A percentile compares a stretch with the other conserved stretches of the same genome.
Conservation (phyloP, 1,139 yeast species). For the Lodderomyces orthopsilosis region DNA sequence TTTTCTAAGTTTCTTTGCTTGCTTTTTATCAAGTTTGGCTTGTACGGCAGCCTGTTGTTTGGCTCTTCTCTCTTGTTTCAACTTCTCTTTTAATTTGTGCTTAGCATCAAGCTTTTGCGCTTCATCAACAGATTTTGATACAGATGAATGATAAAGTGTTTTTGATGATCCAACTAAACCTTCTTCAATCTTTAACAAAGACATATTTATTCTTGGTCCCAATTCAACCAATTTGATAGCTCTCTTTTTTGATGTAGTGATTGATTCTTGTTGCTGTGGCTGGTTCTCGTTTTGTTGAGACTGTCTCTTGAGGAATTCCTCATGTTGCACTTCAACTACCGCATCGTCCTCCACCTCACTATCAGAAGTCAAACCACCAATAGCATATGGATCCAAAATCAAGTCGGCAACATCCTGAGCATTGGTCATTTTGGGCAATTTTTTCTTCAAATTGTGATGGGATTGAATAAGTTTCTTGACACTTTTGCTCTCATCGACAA, state of each 20-base stretch:
- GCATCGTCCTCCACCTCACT: conserved; percentile 93
- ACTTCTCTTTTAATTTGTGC: conserved; percentile 59
- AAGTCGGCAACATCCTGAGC: conserved; percentile 79
- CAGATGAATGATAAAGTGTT: conserved; percentile 74
- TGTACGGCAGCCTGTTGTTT: conserved; percentile 79
- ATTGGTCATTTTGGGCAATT: conserved; percentile 68
- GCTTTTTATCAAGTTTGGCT: conserved; percentile 71
- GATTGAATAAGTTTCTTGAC: conserved; percentile 74
- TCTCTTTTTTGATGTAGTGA: conserved; percentile 50
- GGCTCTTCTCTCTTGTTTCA: conserved; percentile 70
- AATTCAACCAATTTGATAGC: conserved; percentile 91
- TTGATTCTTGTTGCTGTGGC: conserved; percentile 10
- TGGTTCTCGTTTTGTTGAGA: conserved; percentile 13
- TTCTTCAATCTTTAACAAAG: conserved; percentile 85
- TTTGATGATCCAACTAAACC: conserved; percentile 76
- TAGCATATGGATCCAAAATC: conserved; percentile 77
- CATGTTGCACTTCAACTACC: conserved; percentile 68
- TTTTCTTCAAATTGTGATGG: conserved; percentile 58
- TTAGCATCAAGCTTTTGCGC: conserved; percentile 58
- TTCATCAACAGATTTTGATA: conserved; percentile 63
- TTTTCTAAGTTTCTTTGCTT: conserved; percentile 71
- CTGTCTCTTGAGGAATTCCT: conserved; percentile 22
- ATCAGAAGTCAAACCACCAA: conserved; percentile 81
- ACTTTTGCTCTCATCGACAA: conserved; percentile 79
- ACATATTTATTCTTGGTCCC: conserved; percentile 85